Base-by-base conservation (phyloP, 75 land plant species). In the Cryptomeria japonica region DNA sequence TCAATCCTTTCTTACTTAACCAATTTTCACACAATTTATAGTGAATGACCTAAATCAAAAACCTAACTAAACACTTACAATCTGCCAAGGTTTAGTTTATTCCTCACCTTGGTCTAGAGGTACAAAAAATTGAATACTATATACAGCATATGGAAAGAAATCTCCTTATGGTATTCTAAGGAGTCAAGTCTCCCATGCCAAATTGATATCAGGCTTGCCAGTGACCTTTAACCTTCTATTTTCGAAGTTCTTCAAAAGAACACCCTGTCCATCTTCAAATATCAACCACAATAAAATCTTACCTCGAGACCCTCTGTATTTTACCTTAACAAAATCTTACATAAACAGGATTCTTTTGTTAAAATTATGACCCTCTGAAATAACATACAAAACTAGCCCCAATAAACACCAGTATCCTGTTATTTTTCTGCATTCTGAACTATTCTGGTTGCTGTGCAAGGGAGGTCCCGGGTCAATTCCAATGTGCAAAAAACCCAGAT, bases 321-420 rank as follows among this genome's bases (percentile, higher is more conserved):
- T 64, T 64, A 8, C 70, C 70, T 22, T 64, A n/a, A 61, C 68
- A 64, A 25, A 64, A 64, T 5, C 25, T 64, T 6, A 64, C 28
- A 64, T 64, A 64, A 64, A 64, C 70, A 64, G 7, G 70, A 64
- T 22, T 64, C 8, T 64, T 25, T 25, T 5, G 58, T 15, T 55
- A 55, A 58, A 58, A 18, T 19, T 18, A 58, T 18, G 64, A 58
- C 5, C 64, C 25, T 58, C 64, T 16, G n/a, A 25, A 22, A 64
- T 64, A 64, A 64, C 70, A 64, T 64, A 64, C 70, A 64, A 64
- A 64, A 25, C n/a, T 64, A 64, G 70, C 70, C n/a, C 70, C 70
- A 64, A 25, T 5, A 64, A 64, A 25, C 6, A 64, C 70, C 28
- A 3, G 70, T 22, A 64, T 1, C 70, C 70, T 25, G 2, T 64